Evolutionary conservation across 306 rosid genomes (phyloP).

Genomic region (Amphicarpaea edgeworthii): DNA sequence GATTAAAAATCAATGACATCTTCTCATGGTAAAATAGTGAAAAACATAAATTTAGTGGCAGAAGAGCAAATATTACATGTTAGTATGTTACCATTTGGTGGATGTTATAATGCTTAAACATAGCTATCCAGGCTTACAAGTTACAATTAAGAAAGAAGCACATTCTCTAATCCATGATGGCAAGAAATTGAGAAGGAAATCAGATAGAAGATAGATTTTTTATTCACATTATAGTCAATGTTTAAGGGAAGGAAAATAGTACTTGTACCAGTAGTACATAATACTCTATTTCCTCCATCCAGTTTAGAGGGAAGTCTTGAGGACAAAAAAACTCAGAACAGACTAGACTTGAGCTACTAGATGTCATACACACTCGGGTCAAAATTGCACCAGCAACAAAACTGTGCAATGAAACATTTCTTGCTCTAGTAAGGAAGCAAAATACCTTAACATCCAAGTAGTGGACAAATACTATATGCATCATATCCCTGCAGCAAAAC

Average conservation of each 20-base stretch:
- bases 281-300: slow-evolving; percentile 14
- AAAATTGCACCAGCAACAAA: slow-evolving; percentile 30
- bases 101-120: slow-evolving; percentile 8
- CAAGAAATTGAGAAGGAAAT: slow-evolving; percentile 22
- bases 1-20: neutral
- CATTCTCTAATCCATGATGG: slow-evolving; percentile 13
- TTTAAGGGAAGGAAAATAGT: slow-evolving; percentile 1
- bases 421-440: slow-evolving; percentile 27
- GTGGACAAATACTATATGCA: slow-evolving; percentile 95
- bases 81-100: slow-evolving; percentile 29
- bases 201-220: slow-evolving; percentile 5
- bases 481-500: slow-evolving; percentile 77
- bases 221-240: neutral
- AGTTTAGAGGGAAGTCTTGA: slow-evolving; percentile 17
- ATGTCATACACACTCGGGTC: slow-evolving; percentile 29
- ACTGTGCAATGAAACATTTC: neutral
- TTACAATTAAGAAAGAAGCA: slow-evolving; percentile 9
- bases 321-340: slow-evolving; percentile 14
- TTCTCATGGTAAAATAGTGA: slow-evolving; percentile 32
- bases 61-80: slow-evolving; percentile 27
- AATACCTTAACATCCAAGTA: slow-evolving; percentile 91
- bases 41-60: slow-evolving; percentile 25
- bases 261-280: neutral
- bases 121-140: neutral
- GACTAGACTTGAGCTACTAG: slow-evolving; percentile 19